A percentile compares a stretch with the other conserved stretches of the same genome.
Evolutionary conservation across 805 yeast genomes (phyloP).

Genomic region (Monosporozyma aquatica): DNA sequence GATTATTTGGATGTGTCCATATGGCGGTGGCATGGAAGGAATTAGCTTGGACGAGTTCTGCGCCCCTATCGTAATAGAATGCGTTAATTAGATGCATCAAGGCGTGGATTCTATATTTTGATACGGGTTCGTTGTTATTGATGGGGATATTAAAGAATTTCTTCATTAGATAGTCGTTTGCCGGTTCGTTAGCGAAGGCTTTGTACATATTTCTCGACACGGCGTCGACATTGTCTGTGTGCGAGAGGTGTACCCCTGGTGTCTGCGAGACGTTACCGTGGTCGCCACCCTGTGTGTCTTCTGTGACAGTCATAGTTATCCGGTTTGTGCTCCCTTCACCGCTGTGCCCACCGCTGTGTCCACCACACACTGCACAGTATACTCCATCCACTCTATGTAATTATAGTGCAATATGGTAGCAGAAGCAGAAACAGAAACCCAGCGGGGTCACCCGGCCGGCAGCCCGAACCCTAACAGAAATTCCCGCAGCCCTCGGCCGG

Average conservation of each 20-base stretch:
- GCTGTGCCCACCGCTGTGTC: no score
- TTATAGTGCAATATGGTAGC: no score
- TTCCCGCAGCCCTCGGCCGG: no score
- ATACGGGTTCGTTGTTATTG: slow-evolving; percentile 11
- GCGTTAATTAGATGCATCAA: slow-evolving; percentile 20
- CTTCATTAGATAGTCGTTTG: slow-evolving; percentile 24
- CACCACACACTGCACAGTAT: no score
- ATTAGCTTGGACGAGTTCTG: slow-evolving; percentile 27
- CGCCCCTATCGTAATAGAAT: slow-evolving; percentile 25
- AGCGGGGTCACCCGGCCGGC: no score
- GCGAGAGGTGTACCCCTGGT: slow-evolving; percentile 10
- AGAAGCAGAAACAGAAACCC: no score
- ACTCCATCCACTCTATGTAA: no score
- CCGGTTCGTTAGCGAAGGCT: slow-evolving; percentile 24
- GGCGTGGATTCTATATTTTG: slow-evolving; percentile 20
- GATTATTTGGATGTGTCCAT: slow-evolving; percentile 23
- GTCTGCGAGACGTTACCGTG: neutral
- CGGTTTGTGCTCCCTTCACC: slow-evolving; percentile 69
- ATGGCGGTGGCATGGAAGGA: slow-evolving; percentile 29
- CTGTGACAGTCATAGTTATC: slow-evolving; percentile 50
- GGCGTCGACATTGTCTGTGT: slow-evolving; percentile 18
- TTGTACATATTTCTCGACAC: slow-evolving; percentile 21
- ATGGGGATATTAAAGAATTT: slow-evolving; percentile 24
- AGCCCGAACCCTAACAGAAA: no score
- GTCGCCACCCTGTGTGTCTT: neutral